phyloP scores from a whole-genome alignment of 441 rosid genomes.

The Croton setiger region DNA sequence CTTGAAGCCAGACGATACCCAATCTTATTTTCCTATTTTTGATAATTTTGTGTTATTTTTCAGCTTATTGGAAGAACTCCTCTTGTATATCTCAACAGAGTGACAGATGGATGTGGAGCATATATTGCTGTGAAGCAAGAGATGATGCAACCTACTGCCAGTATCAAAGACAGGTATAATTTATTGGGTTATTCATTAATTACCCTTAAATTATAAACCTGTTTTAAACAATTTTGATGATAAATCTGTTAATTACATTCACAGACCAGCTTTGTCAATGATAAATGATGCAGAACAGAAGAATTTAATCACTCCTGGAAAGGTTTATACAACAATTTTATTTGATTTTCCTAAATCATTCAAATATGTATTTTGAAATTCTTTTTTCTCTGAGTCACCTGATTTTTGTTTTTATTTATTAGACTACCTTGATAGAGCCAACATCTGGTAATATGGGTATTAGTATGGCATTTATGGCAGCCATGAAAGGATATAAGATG shows the following conservation, averaged over 20 bases:
- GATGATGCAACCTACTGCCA: conserved; percentile 86
- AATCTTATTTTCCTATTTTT: neutral
- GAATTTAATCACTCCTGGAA: conserved; percentile 62
- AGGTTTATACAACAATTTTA: conserved; percentile 38
- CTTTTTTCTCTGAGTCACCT: neutral
- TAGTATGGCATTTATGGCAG: conserved; percentile 90
- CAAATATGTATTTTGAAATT: neutral
- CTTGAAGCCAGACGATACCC: neutral
- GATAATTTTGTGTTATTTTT: neutral
- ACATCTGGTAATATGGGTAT: conserved; percentile 97
- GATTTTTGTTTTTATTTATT: neutral
- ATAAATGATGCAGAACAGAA: conserved; percentile 73
- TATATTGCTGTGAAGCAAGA: conserved; percentile 84
- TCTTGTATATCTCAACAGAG: conserved; percentile 72
- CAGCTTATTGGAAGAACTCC: conserved; percentile 90
- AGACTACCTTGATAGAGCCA: conserved; percentile 89
- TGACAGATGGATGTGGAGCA: conserved; percentile 88
- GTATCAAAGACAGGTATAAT: conserved; percentile 79
- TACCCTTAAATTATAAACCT: neutral
- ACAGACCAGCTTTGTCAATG: conserved; percentile 85
- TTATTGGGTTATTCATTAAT: neutral
- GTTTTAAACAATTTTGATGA: neutral
- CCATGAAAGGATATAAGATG: conserved; percentile 83
- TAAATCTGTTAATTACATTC: conserved; percentile 1
- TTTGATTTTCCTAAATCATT: neutral